Conservation (phyloP, 164 flowering plant genomes). For the Stephania japonica region DNA sequence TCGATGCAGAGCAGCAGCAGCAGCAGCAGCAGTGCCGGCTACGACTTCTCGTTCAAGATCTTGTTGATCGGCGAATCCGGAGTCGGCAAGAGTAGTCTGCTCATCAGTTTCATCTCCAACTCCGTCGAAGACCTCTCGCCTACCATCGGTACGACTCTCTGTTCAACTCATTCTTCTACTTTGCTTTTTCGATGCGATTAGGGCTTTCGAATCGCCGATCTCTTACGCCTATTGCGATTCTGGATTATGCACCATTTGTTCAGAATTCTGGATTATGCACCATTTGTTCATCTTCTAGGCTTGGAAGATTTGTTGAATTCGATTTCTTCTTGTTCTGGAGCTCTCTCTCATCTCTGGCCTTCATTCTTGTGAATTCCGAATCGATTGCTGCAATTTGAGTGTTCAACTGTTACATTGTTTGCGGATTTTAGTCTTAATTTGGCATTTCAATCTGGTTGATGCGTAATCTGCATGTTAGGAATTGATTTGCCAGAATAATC, state of each 20-base stretch:
- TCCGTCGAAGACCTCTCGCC: constrained; percentile 46
- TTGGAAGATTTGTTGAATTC: too few species aligned
- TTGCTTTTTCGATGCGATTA: not conserved
- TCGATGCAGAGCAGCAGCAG: constrained; percentile 24
- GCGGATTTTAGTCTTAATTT: not conserved
- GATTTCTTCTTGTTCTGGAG: not conserved
- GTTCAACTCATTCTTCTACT: not conserved
- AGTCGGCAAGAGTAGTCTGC: constrained; percentile 67
- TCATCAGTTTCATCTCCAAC: constrained; percentile 52
- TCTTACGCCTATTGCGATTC: not conserved
- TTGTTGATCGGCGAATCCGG: constrained; percentile 63
- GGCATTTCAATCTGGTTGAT: too few species aligned
- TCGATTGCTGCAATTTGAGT: not conserved
- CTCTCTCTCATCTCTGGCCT: not conserved
- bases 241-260: not conserved
- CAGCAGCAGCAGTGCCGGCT: constrained; percentile 7
- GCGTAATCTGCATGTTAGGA: too few species aligned
- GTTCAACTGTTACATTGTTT: not conserved
- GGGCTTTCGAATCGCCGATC: not conserved
- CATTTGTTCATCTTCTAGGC: too few species aligned
- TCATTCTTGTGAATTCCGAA: not conserved
- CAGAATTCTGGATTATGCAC: not conserved
- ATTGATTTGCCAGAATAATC: too few species aligned
- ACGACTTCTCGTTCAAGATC: constrained; percentile 64
- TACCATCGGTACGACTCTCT: constrained; percentile 44